Conservation (phyloP, 106 monocot genomes). For the Vanilla planifolia region DNA sequence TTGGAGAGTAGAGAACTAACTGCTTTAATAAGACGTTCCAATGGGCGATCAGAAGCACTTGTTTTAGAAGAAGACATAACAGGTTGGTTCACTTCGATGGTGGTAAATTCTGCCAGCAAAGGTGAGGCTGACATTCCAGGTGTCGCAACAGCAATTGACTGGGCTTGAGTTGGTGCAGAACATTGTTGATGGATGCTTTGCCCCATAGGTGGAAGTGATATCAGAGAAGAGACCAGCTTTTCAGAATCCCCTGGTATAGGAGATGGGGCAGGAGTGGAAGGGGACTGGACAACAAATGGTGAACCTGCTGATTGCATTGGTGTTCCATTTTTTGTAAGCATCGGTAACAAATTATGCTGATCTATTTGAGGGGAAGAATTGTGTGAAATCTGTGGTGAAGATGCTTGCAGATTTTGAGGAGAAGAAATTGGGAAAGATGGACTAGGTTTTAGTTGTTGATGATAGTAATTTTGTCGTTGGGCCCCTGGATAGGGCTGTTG, state of each 20-base stretch:
- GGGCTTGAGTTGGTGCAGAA: constrained; percentile 23
- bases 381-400: constrained; percentile 92
- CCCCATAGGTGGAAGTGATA: constrained; percentile 32
- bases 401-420: constrained; percentile 75
- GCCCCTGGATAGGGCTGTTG: constrained; percentile 41
- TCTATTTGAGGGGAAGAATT: constrained; percentile 91
- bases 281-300: constrained; percentile 65
- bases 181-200: constrained; percentile 28
- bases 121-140: constrained; percentile 96
- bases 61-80: constrained; percentile 29
- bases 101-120: constrained; percentile 65
- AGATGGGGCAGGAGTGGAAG: constrained; percentile 80
- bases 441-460: constrained; percentile 56
- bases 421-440: constrained; percentile 69
- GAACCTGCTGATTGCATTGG: constrained; percentile 64
- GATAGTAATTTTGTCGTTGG: constrained; percentile 49
- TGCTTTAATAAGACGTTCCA: constrained; percentile 72
- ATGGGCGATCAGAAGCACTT: constrained; percentile 46
- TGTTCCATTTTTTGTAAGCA: constrained; percentile 62
- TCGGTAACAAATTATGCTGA: constrained; percentile 52
- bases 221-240: constrained; percentile 41
- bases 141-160: constrained; percentile 58
- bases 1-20: constrained; percentile 47
- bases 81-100: constrained; percentile 44
- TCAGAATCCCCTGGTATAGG: constrained; percentile 69